A percentile compares a stretch with the other conserved stretches of the same genome.
phyloP scores from a whole-genome alignment of 768 basidiomycete genomes.

The Hypholoma fasciculare region DNA sequence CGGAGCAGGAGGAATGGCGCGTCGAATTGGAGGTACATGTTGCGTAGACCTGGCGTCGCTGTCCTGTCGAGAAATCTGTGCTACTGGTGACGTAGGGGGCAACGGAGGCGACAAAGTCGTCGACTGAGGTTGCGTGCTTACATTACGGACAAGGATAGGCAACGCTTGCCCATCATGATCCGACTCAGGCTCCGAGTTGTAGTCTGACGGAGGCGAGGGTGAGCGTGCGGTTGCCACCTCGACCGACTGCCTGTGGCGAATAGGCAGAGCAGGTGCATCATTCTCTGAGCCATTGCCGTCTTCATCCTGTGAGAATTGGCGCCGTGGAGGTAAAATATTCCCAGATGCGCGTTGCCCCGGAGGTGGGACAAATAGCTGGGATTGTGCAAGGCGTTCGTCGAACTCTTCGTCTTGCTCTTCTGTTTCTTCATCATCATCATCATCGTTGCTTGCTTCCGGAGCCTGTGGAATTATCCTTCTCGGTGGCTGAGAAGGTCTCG shows the following conservation, averaged over 20 bases:
- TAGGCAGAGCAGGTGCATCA: constrained; percentile 24
- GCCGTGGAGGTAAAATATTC: constrained; percentile 1
- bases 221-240: constrained; percentile 18
- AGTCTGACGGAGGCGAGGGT: constrained; percentile 12
- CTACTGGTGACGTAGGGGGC: background rate
- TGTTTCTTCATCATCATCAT: constrained; percentile 15
- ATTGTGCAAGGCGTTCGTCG: constrained; percentile 20
- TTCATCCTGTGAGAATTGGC: constrained; percentile 12
- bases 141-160: constrained; percentile 28
- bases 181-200: constrained; percentile 29
- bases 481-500: constrained; percentile 21
- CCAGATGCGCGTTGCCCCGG: constrained; percentile 7
- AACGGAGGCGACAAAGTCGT: constrained; percentile 5
- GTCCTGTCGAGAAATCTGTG: background rate
- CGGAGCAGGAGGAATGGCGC: background rate
- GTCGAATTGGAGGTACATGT: constrained; percentile 6
- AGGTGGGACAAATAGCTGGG: constrained; percentile 29
- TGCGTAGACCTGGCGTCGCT: background rate
- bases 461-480: constrained; percentile 27
- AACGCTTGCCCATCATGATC: constrained; percentile 33
- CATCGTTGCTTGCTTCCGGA: constrained; percentile 18
- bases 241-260: constrained; percentile 21
- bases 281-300: constrained; percentile 26
- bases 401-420: constrained; percentile 24
- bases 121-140: constrained; percentile 2